Base-by-base conservation (phyloP, 805 yeast species). In the Candida multigemmis region DNA sequence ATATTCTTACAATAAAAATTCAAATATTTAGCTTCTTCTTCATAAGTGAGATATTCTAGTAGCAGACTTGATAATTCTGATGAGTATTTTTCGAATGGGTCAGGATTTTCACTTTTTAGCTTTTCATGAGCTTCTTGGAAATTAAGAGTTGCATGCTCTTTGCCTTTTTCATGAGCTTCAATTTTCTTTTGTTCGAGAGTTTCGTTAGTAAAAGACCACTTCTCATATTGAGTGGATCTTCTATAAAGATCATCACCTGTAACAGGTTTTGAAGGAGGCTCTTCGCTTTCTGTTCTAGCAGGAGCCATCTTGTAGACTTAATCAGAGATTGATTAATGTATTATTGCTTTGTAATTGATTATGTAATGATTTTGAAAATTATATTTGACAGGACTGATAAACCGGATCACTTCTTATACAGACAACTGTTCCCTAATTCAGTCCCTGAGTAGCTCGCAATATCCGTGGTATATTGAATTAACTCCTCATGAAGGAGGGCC, bases 181-280 rank as follows among this genome's bases (percentile, higher is more conserved):
- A 42, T 37, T 32, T 83, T 58, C 19, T 60, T 51, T 16, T 65
- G 61, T 3, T 50, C 54, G n/a, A 89, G 60, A 30, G 68, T 70
- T 2, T 70, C 70, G 12, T 48, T 45, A 0, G 85, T 74, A 50
- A 71, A 89, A 1, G 96, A 86, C 98, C 98, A 89, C 7, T 73
- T 31, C 27, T 79, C 61, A 48, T 68, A 89, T 56, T 89, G 98
- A 1, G 91, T 69, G 4, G 95, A 82, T 17, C 86, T 68, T 23
- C 97, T 69, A 52, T 84, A 89, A 21, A 91, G 58, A 37, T 91
- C 98, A 50, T 91, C 96, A 41, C 74, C 81, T 1, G 85, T 60
- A 6, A 81, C 65, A 13, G 21, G 33, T 15, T 33, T 41, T n/a
- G n/a, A n/a, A n/a, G n/a, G n/a, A n/a, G n/a, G n/a, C n/a, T n/a